A percentile compares a stretch with the other conserved stretches of the same genome.
Evolutionary conservation across 306 rosid species (phyloP).

Genomic region (Vachellia collinsii): DNA sequence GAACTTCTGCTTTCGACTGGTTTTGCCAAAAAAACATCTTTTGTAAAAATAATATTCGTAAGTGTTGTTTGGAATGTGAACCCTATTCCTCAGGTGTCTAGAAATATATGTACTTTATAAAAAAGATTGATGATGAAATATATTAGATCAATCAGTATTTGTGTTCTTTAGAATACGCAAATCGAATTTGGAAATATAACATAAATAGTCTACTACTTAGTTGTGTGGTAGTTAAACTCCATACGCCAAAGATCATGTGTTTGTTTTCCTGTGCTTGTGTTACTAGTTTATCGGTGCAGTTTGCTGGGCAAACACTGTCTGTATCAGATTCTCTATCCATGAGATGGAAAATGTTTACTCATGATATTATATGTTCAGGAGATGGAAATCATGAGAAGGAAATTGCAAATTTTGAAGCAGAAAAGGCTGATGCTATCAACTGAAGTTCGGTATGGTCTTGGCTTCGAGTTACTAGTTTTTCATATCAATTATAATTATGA

Average conservation of each 20-base stretch:
- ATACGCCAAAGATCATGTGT: background rate
- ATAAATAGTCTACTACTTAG: background rate
- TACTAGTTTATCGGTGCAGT: slow-evolving; percentile 1
- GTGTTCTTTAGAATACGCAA: background rate
- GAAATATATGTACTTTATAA: background rate
- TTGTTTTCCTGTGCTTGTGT: slow-evolving; percentile 19
- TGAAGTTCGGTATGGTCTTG: slow-evolving; percentile 75
- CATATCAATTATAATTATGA: background rate
- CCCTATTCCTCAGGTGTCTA: background rate
- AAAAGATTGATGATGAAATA: background rate
- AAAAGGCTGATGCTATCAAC: slow-evolving; percentile 61
- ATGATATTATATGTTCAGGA: slow-evolving; percentile 58
- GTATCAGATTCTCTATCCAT: background rate
- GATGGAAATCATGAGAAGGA: slow-evolving; percentile 63
- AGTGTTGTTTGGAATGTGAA: background rate
- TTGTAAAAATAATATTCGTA: background rate
- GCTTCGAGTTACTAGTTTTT: slow-evolving; percentile 1
- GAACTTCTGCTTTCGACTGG: background rate
- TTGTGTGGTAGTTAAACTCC: background rate
- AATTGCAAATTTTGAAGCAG: slow-evolving; percentile 59
- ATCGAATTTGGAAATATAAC: background rate
- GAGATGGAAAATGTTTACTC: slow-evolving; percentile 21
- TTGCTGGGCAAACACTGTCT: background rate
- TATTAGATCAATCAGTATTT: background rate
- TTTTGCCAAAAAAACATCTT: background rate